phyloP scores from a whole-genome alignment of 2,329 filamentous ascomycete species.

The Alternaria burnsii region DNA sequence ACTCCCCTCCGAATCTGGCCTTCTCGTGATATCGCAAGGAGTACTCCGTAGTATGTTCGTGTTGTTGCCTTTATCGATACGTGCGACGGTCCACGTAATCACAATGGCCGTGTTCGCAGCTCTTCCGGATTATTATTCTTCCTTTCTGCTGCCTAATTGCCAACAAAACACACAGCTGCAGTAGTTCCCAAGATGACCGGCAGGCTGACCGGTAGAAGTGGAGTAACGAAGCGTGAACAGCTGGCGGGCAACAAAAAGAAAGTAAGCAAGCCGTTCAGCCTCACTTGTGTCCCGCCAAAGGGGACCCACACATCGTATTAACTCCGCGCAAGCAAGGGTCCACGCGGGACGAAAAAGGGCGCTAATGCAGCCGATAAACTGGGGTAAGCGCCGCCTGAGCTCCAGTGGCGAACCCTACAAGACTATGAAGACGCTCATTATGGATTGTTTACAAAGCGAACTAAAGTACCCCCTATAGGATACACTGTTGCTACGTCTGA shows the following conservation, averaged over 20 bases:
- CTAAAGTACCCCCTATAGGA: too few relatives aligned
- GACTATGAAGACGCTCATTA: background rate
- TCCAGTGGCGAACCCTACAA: background rate
- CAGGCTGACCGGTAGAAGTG: constrained; percentile 19
- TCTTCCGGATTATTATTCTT: background rate
- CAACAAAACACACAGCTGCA: background rate
- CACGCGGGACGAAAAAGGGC: constrained; percentile 4
- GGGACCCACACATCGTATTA: constrained; percentile 2
- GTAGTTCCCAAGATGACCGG: background rate
- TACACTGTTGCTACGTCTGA: too few relatives aligned
- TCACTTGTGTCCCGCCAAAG: constrained; percentile 21
- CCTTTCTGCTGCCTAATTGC: background rate
- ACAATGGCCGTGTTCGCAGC: background rate
- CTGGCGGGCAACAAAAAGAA: constrained; percentile 16
- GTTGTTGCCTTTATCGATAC: background rate
- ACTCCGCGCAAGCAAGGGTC: constrained; percentile 14
- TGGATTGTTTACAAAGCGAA: too few relatives aligned
- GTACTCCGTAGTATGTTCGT: background rate
- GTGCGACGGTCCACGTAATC: background rate
- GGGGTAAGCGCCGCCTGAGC: constrained; percentile 11
- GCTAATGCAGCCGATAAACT: constrained; percentile 15
- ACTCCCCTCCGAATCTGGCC: background rate
- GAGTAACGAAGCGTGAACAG: background rate
- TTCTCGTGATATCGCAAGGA: background rate
- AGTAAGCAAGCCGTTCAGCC: constrained; percentile 21